Base-by-base conservation (phyloP, 2,329 filamentous ascomycete genomes). In the Neurospora sp. region DNA sequence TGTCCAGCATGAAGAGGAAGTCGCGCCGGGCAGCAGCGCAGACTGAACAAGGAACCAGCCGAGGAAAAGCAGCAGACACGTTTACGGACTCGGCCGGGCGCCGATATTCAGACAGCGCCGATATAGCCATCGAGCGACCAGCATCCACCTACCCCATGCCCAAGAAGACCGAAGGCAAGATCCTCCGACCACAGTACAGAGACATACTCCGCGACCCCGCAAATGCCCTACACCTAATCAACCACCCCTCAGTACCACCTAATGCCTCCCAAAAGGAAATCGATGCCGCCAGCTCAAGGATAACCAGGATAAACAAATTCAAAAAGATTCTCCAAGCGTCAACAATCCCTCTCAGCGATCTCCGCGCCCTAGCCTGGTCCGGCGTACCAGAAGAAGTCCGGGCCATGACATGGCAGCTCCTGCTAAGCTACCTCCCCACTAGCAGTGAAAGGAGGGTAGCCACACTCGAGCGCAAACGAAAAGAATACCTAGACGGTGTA, bases 371-470 rank as follows among this genome's bases (percentile, higher is more conserved):
- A 39, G 93, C 96, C 38, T 99, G 96, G 96, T 96, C 94, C 68
- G 96, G 96, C 12, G 87, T 98, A 41, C 96, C 96, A 0, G 91
- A 93, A 75, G 96, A 99, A 82, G 93, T 99, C 19, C 92, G 96
- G 69, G 93, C 96, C 67, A 97, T 99, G 91, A 96, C 95, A n/a
- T 99, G 96, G 96, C 94, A 98, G 80, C 85, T 99, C 33, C 85
- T 99, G 23, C 87, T 99, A 33, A 96, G 95, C 70, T 99, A 99
- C 79, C 86, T 99, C 4, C 96, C 96, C 1, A 96, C 95, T n/a
- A 97, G 93, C 77, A 97, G 93, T 75, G 96, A 99, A 79, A 87
- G 96, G 72, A 88, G 96, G 68, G 92, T 98, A 8, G 88, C 92
- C 0, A 96, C 94, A 0, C 84, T 99, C 10, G 96, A 99, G 78